Base-by-base conservation (phyloP, 768 basidiomycete genomes). In the Suillus spraguei region DNA sequence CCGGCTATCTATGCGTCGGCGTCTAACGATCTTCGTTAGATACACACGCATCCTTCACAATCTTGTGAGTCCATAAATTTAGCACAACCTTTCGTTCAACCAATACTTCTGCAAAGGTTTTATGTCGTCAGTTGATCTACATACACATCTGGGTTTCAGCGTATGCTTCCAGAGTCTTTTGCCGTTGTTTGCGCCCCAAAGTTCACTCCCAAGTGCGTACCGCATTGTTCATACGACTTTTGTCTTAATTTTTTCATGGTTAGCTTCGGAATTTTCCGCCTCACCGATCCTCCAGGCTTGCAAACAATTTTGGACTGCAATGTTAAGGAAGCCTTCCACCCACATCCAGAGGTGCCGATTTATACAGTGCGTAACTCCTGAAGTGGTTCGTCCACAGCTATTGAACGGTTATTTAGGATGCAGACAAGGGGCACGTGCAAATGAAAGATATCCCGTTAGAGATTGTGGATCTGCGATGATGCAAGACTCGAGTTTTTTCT, bases 41-140 rank as follows among this genome's bases (percentile, higher is more conserved):
- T 96, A 68, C 94, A 95, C 76, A 95, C 93, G 0, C 94, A 96
- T 72, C 94, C 94, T 1, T 90, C 92, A 5, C 94, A 95, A 67
- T 89, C 90, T 61, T 95, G 94, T 88, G 66, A 64, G 87, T 80
- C 10, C n/a, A 35, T 36, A 9, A 38, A 39, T 24, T 44, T 38
- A 35, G 16, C 46, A 33, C 64, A 42, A 33, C 1, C 28, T 39
- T n/a, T 11, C n/a, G 53, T 52, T 61, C 5, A 62, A 47, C 65
- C 68, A 39, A 65, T 46, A n/a, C 7, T 49, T 35, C 52, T 53
- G 28, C 3, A 36, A 39, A 90, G 88, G 88, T 75, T 97, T 97
- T 79, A 94, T 97, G 91, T 95, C 94, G 7, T 96, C 94, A 9
- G 89, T 96, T 20, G 95, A 97, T 73, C 75, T 97, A 24, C 95